Conservation (phyloP, 306 rosid species). For the Vachellia pachyceras region DNA sequence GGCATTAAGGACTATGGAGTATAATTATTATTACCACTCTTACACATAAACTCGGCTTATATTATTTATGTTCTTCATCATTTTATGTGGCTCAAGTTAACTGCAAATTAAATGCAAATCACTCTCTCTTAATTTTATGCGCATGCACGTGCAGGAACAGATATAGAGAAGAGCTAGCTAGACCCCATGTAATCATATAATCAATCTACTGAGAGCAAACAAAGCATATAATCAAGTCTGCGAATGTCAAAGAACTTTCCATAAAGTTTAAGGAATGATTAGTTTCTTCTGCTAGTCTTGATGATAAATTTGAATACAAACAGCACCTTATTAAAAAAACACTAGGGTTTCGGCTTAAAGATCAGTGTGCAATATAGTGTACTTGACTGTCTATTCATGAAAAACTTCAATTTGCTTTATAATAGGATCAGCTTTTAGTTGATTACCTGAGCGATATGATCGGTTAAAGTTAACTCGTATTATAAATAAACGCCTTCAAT, state of each 20-base stretch:
- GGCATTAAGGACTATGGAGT: not conserved
- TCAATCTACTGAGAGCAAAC: conserved; percentile 30
- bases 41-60: not conserved
- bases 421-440: not conserved
- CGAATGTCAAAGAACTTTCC: conserved; percentile 21
- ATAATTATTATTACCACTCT: conserved; percentile 11
- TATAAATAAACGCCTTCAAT: too few relatives aligned
- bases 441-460: not conserved
- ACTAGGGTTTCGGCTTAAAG: not conserved
- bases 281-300: not conserved
- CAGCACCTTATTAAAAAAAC: conserved; percentile 2
- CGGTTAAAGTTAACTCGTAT: too few relatives aligned
- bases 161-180: conserved; percentile 13
- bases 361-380: too few relatives aligned
- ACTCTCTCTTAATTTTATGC: not conserved
- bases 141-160: conserved; percentile 36
- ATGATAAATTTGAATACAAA: conserved; percentile 29
- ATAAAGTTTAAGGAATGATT: conserved; percentile 23
- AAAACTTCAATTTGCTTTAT: not conserved
- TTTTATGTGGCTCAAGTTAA: conserved; percentile 24
- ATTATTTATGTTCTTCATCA: not conserved
- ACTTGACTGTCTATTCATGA: not conserved
- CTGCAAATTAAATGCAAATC: conserved; percentile 14
- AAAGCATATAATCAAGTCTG: conserved; percentile 29
- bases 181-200: conserved; percentile 7